Conservation (phyloP, 78 protist species). For the Dictyostelium discoideum region DNA sequence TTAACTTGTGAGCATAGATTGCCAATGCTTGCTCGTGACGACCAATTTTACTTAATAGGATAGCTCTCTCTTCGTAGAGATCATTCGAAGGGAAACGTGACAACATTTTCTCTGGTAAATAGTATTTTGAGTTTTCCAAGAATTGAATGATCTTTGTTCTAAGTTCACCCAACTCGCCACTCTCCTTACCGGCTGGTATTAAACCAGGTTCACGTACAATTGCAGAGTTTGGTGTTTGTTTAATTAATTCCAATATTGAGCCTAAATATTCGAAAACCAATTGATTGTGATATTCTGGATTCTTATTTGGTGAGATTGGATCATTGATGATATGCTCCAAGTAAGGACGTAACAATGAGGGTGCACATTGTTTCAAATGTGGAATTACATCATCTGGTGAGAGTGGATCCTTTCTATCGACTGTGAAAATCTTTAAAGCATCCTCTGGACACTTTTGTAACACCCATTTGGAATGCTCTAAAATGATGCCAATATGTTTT, state of each 20-base stretch:
- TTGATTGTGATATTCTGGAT: constrained; percentile 81
- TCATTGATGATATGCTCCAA: constrained; percentile 65
- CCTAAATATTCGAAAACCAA: constrained; percentile 70
- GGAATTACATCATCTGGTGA: constrained; percentile 62
- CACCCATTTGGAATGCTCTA: constrained; percentile 75
- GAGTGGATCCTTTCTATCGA: constrained; percentile 69
- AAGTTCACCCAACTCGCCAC: constrained; percentile 47
- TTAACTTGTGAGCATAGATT: constrained; percentile 78
- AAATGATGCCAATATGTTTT: constrained; percentile 53
- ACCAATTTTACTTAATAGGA: constrained; percentile 78
- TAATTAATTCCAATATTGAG: constrained; percentile 5
- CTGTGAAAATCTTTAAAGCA: constrained; percentile 78
- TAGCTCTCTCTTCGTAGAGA: constrained; percentile 82
- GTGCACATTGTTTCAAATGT: constrained; percentile 69
- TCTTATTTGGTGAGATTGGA: constrained; percentile 44
- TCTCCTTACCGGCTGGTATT: constrained; percentile 46
- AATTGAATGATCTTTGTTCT: constrained; percentile 62
- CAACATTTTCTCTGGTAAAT: constrained; percentile 79
- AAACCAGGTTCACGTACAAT: constrained; percentile 36
- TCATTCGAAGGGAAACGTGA: constrained; percentile 79
- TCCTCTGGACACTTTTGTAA: constrained; percentile 67
- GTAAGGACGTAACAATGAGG: constrained; percentile 41
- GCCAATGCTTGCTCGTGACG: constrained; percentile 82
- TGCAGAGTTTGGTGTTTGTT: neutral
- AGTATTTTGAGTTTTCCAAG: constrained; percentile 80